These are phyloP conservation scores for Backusella liffmaniae DNA, from an alignment of 192 early-diverging fungal genomes.

Conservation along the genomic window DNA sequence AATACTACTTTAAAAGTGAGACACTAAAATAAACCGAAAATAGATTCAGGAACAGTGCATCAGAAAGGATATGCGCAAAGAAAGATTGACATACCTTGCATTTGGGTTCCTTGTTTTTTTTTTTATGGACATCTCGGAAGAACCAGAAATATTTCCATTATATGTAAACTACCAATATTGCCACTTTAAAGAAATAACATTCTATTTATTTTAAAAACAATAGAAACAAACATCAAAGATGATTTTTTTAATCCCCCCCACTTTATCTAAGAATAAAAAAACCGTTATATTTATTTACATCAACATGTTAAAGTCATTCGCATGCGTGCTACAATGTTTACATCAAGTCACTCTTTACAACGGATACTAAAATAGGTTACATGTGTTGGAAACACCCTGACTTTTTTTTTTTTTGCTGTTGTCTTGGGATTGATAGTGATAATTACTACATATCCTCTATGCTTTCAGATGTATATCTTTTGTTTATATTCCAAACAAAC, in stretches of 20 bases:
- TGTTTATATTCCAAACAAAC: no score
- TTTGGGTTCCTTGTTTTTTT: neutral
- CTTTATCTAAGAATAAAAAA: no score
- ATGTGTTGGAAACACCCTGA: no score
- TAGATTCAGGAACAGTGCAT: neutral
- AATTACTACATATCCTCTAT: neutral
- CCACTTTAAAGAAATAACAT: neutral
- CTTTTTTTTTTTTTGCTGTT: neutral
- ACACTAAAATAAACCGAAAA: neutral
- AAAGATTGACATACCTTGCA: neutral
- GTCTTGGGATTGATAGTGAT: neutral
- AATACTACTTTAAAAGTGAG: neutral
- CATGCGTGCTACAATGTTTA: constrained; percentile 1
- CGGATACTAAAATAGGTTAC: neutral
- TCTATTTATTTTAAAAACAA: neutral
- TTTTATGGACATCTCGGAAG: neutral
- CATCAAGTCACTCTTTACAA: neutral
- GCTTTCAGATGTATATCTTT: neutral
- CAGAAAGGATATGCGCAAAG: neutral
- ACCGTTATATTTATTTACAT: neutral
- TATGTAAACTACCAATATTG: neutral
- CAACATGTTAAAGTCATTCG: neutral
- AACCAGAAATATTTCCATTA: neutral
- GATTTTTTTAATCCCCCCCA: neutral
- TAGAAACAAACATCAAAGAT: neutral